Percentiles rank a stretch among this genome's conserved stretches.
Evolutionary conservation across 495 filamentous ascomycete species (phyloP).

Genomic region (Penicillium steckii): DNA sequence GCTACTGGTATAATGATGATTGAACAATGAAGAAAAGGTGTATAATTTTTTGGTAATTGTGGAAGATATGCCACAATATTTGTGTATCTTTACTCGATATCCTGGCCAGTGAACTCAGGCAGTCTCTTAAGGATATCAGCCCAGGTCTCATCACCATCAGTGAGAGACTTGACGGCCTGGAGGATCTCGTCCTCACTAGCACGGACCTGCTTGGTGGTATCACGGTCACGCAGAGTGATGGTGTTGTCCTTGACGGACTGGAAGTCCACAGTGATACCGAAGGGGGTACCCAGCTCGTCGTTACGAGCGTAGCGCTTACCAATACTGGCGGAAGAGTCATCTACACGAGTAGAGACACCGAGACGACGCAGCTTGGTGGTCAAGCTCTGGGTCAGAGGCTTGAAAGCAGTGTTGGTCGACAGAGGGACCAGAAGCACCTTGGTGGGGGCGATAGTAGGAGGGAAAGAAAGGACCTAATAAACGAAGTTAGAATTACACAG

Average conservation of each 20-base stretch:
- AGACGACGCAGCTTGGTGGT: constrained; percentile 53
- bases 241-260: constrained; percentile 66
- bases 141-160: constrained; percentile 65
- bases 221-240: constrained; percentile 67
- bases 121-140: constrained; percentile 57
- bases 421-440: constrained; percentile 70
- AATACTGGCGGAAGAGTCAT: constrained; percentile 66
- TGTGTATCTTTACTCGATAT: constrained; percentile 52
- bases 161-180: constrained; percentile 57
- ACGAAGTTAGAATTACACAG: constrained; percentile 1
- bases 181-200: constrained; percentile 65
- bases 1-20: too few relatives aligned
- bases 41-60: constrained; percentile 26
- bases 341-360: constrained; percentile 62
- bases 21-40: constrained; percentile 14
- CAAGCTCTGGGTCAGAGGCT: constrained; percentile 51
- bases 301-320: constrained; percentile 68
- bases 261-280: constrained; percentile 69
- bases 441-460: constrained; percentile 62
- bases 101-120: constrained; percentile 68
- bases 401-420: constrained; percentile 57
- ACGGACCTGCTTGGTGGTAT: constrained; percentile 66
- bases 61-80: too few relatives aligned
- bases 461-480: constrained; percentile 63
- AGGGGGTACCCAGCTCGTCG: constrained; percentile 65